phyloP scores from a whole-genome alignment of 768 basidiomycete species.

The Auricularia sp. region DNA sequence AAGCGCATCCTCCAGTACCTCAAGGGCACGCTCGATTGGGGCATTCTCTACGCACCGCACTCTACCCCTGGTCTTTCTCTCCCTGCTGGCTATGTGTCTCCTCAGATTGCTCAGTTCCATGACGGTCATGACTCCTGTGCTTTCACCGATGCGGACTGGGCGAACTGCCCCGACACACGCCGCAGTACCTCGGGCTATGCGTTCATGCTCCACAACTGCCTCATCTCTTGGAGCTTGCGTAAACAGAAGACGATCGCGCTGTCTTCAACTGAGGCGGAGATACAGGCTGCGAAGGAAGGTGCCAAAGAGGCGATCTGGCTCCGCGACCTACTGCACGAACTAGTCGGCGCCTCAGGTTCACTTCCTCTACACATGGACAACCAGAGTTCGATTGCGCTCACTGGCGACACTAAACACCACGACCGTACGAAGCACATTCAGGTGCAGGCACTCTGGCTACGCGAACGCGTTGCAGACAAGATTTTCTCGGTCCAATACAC shows the following conservation, averaged over 20 bases:
- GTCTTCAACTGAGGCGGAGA: no score
- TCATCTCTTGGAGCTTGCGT: no score
- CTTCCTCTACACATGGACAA: slow-evolving; percentile 12
- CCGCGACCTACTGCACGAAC: slow-evolving; percentile 5
- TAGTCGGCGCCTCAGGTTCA: neutral
- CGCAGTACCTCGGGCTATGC: slow-evolving; percentile 6
- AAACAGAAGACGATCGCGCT: no score
- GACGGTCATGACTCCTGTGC: neutral
- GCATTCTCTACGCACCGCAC: neutral
- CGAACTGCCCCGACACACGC: slow-evolving; percentile 1
- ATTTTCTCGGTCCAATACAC: slow-evolving; percentile 11
- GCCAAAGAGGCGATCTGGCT: slow-evolving; percentile 2
- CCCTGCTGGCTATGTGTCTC: no score
- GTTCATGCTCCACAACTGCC: slow-evolving; percentile 4
- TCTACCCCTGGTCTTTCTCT: no score
- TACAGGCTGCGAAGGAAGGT: no score
- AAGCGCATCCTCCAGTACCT: slow-evolving; percentile 6
- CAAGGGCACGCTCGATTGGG: neutral
- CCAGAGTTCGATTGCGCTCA: slow-evolving; percentile 13
- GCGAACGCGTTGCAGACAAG: slow-evolving; percentile 12
- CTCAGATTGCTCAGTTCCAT: neutral
- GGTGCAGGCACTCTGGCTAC: neutral
- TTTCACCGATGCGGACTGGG: neutral
- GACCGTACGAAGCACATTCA: slow-evolving; percentile 15
- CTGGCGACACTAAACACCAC: slow-evolving; percentile 20